phyloP scores from a whole-genome alignment of 2,329 filamentous ascomycete species.

The Coniochaeta pulveracea region DNA sequence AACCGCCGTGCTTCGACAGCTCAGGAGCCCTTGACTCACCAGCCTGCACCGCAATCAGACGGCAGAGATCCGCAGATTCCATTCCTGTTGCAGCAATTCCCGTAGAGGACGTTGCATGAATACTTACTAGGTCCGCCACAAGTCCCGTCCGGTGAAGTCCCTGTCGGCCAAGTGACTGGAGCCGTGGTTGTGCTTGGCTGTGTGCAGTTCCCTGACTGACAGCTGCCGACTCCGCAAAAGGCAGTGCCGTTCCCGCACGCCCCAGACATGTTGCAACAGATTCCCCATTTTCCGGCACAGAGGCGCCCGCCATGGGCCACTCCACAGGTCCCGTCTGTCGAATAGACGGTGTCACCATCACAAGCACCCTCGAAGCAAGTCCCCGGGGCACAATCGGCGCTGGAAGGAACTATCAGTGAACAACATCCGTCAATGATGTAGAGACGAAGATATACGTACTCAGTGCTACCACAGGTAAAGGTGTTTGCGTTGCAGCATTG shows the following conservation, averaged over 20 bases:
- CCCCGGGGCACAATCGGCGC: slow-evolving; percentile 19
- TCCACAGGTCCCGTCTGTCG: slow-evolving; percentile 23
- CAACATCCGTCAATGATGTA: too few species aligned
- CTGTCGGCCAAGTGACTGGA: not conserved
- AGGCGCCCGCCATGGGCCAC: slow-evolving; percentile 14
- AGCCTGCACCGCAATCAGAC: slow-evolving; percentile 4
- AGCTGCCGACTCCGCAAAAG: slow-evolving; percentile 10
- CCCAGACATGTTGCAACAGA: slow-evolving; percentile 18
- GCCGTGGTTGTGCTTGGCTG: not conserved
- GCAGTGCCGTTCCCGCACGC: slow-evolving; percentile 14
- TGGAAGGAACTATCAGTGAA: not conserved
- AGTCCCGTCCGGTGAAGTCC: slow-evolving; percentile 4
- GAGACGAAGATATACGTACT: not conserved
- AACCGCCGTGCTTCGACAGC: not conserved
- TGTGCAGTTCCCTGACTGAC: slow-evolving; percentile 12
- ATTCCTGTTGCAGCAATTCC: slow-evolving; percentile 6
- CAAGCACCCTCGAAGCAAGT: slow-evolving; percentile 22
- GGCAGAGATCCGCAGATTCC: slow-evolving; percentile 2
- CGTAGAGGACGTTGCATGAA: slow-evolving; percentile 5
- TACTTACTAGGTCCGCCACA: slow-evolving; percentile 2
- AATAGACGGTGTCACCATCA: slow-evolving; percentile 16
- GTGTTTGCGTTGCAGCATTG: slow-evolving; percentile 1
- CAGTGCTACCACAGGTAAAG: not conserved
- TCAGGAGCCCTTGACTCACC: slow-evolving; percentile 2
- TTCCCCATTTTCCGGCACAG: slow-evolving; percentile 21